Base-by-base conservation (phyloP, 2,329 filamentous ascomycete species). In the Alternaria arborescens region DNA sequence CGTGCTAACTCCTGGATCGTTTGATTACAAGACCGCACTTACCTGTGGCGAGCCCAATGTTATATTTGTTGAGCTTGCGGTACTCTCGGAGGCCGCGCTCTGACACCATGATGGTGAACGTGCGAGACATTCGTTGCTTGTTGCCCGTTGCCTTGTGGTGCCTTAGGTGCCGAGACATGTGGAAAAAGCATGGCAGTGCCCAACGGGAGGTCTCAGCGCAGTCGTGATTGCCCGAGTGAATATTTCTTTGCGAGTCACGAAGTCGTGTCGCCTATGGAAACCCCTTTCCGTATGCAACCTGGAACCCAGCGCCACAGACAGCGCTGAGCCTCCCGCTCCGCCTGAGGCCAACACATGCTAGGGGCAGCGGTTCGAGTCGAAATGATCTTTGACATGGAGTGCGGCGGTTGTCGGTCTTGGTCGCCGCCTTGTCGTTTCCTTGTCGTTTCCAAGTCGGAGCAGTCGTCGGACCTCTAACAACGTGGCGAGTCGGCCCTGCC, bases 291-390 rank as follows among this genome's bases (percentile, higher is more conserved):
- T 26, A 48, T 34, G 38, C 51, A 42, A 53, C 26, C 53, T 26
- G 41, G 43, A 28, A 38, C 24, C 38, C 20, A 36, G 38, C 55
- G 50, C 55, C 50, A 47, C 52, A 34, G 50, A 26, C 34, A 41
- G 42, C 24, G 34, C 51, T 58, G 50, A 42, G 50, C 20, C 42
- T 41, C 47, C 55, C 42, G 55, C 50, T 58, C 55, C 55, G 55
- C 55, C 50, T 42, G 28, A 12, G 28, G 28, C 28, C 55, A 38
- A 34, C 40, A 40, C 24, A 24, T 52, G 48, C 24, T 38, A 36
- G 20, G 30, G 32, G 46, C 32, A 34, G 44, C 18, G 32, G 32
- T 36, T 50, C 46, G 46, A 50, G 20, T 50, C 22, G 30, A 50
- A 50, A 34, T 50, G 46, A 36, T 50, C 30, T 50, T 38, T 36